Evolutionary conservation across 805 yeast genomes (phyloP), one percentile per base, ranked within the genome.

Genomic region (Saturnispora hagleri): DNA sequence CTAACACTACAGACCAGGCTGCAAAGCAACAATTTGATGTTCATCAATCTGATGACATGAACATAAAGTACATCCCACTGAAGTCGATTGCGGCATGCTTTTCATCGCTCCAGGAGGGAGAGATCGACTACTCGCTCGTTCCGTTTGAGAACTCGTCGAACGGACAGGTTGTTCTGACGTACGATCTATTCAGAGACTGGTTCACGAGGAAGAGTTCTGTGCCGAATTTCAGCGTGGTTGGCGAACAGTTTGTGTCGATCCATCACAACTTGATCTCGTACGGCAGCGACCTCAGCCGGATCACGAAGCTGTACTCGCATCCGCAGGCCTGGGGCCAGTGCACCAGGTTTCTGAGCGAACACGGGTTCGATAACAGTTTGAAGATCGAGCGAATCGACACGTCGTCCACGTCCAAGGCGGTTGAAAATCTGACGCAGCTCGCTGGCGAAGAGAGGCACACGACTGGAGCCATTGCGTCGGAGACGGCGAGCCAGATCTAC

Each of bases 271-370:
- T 91, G 38, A 70, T 82, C 54, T 68, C 82, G 4, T 70, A 65
- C 56, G 73, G 77, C 8, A 59, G 62, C 45, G 73, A 72, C 34
- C 57, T 84, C 3, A 56, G 64, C 1, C 64, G 73, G 13, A 75
- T 89, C 48, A 67, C 63, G 15, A 77, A 73, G 33, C 76, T 91
- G 18, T 87, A 86, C 69, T 86, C 97, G 3, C 99, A 91, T 67
- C 97, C 99, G 2, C 99, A 91, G 66, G 99, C 90, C 0, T 91
- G 99, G 99, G 95, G 97, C 9, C 99, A 91, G 64, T 83, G 87
- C 47, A 70, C 75, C 3, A 64, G 70, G 22, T 93, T 86, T 70
- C 63, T 86, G 42, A 62, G 70, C 18, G 53, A 62, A 41, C 51
- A 63, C 13, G 62, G 61, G 45, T 65, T 70, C 38, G 67, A 69